Base-by-base conservation (phyloP, 2,329 filamentous ascomycete species). In the Plectosphaerella sp. region DNA sequence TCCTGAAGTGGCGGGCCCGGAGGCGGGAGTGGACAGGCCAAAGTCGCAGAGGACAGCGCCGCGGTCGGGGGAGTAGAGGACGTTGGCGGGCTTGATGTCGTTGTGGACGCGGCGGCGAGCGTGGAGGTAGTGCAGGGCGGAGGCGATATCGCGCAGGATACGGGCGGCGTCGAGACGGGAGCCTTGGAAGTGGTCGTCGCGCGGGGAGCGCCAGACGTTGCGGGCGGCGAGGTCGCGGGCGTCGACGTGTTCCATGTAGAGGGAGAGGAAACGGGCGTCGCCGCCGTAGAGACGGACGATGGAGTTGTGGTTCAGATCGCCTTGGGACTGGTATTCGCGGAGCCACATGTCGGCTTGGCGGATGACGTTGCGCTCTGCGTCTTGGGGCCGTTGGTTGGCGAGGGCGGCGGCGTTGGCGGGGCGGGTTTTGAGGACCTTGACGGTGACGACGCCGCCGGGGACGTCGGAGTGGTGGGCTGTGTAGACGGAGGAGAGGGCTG, bases 171-270 rank as follows among this genome's bases (percentile, higher is more conserved):
- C 80, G 5, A 66, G 62, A 7, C 73, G 71, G 46, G 64, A 67
- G 43, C 81, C 81, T 12, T 68, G 62, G 53, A 84, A 84, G 50
- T 73, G 65, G 54, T 82, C 76, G 18, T 69, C 74, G 14, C 64
- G 58, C 18, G 63, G 65, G 50, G 67, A 72, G 22, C 79, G 75
- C 80, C 80, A 83, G 9, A 72, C 67, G 39, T 72, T 69, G 48
- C 70, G 65, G 28, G 72, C 71, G 1, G 77, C 73, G 37, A 84
- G 68, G 57, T 84, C 80, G 45, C 73, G 74, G 12, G 77, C 80
- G 50, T 82, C 77, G 5, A 84, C 72, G 54, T 83, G 78, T 61
- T 84, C 80, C 80, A 84, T 83, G 60, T 83, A 84, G 10, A 84
- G 64, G 3, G 79, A 81, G 37, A 84, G 64, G 59, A 79, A 82